Evolutionary conservation across 768 basidiomycete genomes (phyloP).

Genomic region (Coprinopsis cinerea): DNA sequence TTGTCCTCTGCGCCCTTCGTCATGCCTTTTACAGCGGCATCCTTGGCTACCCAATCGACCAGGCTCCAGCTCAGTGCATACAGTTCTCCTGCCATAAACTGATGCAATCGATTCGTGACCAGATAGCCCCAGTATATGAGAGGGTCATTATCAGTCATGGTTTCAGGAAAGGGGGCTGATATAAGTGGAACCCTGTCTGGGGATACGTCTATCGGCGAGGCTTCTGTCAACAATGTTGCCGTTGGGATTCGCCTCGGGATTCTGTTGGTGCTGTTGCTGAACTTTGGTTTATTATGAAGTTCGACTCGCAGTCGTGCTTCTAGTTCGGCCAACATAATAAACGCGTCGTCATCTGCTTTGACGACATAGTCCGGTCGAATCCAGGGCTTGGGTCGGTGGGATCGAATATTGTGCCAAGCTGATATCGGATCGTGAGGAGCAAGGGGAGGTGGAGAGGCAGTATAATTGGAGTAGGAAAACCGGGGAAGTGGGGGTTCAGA

Average conservation of each 20-base stretch:
- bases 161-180: conserved; percentile 8
- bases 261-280: neutral
- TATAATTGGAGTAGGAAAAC: conserved; percentile 64
- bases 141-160: conserved; percentile 44
- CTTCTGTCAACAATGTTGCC: neutral
- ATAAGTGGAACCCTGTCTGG: neutral
- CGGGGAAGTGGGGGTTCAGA: conserved; percentile 37
- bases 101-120: conserved; percentile 79
- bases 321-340: conserved; percentile 91
- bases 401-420: conserved; percentile 45
- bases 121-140: conserved; percentile 87
- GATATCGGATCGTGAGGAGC: conserved; percentile 66
- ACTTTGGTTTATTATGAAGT: conserved; percentile 42
- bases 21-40: conserved; percentile 58
- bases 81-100: conserved; percentile 93
- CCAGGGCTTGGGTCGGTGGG: conserved; percentile 51
- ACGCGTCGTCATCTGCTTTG: conserved; percentile 94
- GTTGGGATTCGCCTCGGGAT: neutral
- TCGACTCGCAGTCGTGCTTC: conserved; percentile 83
- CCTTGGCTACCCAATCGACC: conserved; percentile 80
- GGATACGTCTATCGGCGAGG: neutral
- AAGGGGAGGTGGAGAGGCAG: conserved; percentile 49
- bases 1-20: conserved; percentile 89
- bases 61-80: conserved; percentile 89
- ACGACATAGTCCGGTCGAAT: conserved; percentile 86